phyloP scores from a whole-genome alignment of 768 basidiomycete species.

The Tulasnella sp. region DNA sequence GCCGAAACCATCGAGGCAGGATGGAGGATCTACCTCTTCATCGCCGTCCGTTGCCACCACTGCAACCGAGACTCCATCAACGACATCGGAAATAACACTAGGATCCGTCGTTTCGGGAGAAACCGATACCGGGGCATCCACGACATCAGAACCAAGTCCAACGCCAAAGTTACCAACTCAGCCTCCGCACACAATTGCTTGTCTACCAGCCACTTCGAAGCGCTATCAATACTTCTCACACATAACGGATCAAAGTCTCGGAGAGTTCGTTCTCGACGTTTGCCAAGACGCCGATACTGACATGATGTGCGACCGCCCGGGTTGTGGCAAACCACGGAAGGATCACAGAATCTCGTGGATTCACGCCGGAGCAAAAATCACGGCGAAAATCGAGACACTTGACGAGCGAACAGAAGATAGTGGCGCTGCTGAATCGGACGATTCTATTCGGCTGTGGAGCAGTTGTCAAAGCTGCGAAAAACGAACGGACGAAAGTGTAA shows the following conservation, averaged over 20 bases:
- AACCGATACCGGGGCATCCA: background rate
- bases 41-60: background rate
- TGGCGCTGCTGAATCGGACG: slow-evolving; percentile 9
- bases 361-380: slow-evolving; percentile 27
- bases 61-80: background rate
- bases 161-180: slow-evolving; percentile 14
- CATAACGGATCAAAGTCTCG: slow-evolving; percentile 28
- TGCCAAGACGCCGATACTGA: slow-evolving; percentile 1
- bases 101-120: background rate
- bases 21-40: background rate
- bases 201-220: slow-evolving; percentile 38
- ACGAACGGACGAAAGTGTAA: slow-evolving; percentile 25
- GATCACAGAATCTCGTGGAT: slow-evolving; percentile 38
- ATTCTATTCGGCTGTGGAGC: slow-evolving; percentile 35
- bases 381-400: slow-evolving; percentile 17
- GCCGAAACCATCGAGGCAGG: background rate
- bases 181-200: slow-evolving; percentile 22
- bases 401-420: background rate
- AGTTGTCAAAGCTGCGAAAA: slow-evolving; percentile 39
- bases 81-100: background rate
- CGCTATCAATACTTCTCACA: slow-evolving; percentile 42
- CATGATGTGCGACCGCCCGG: slow-evolving; percentile 18
- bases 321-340: slow-evolving; percentile 24
- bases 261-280: slow-evolving; percentile 28
- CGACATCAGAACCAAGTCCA: slow-evolving; percentile 12